Base-by-base conservation (phyloP, 2,329 filamentous ascomycete species). In the Claviceps paspali region DNA sequence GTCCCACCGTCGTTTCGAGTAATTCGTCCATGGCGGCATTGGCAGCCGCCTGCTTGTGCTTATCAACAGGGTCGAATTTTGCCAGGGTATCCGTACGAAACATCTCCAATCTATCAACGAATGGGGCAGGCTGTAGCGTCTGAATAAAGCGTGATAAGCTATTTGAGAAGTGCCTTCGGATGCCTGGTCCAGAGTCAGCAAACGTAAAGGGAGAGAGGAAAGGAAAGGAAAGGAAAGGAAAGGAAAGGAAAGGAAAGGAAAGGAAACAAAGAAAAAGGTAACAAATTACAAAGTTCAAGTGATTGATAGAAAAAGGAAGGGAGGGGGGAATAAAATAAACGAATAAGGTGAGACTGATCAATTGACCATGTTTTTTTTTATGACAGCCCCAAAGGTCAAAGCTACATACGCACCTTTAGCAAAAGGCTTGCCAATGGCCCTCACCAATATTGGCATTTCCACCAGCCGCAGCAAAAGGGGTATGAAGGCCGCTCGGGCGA, bases 401-500 rank as follows among this genome's bases (percentile, higher is more conserved):
- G n/a, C n/a, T n/a, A n/a, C n/a, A n/a, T n/a, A 14, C 35, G 11
- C 58, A 71, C 73, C 63, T 63, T 68, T 73, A 3, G 68, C 66
- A 35, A 61, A 57, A 0, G 67, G 62, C 46, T 63, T 67, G 39
- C 63, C 62, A 33, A 83, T 53, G 3, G 70, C 64, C 31, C 60
- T 57, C 4, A 78, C 52, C 9, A 81, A 64, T 4, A 62, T 58
- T 3, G 58, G 56, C 45, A 76, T 79, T 43, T 82, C 76, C 38
- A 71, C 67, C 9, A 80, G 60, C 0, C 70, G 67, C 34, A 80
- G 57, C 5, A 81, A 56, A 14, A 83, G 60, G 50, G 77, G 68
- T 2, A 77, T 71, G 42, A 83, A 69, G 0, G 74, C 77, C 32
- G 75, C 71, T 15, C 73, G 67, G 2, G 76, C 64, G 31, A 68